Evolutionary conservation across 2,329 filamentous ascomycete species (phyloP), one percentile per base, ranked within the genome.

Genomic region (Colletotrichum sp.): DNA sequence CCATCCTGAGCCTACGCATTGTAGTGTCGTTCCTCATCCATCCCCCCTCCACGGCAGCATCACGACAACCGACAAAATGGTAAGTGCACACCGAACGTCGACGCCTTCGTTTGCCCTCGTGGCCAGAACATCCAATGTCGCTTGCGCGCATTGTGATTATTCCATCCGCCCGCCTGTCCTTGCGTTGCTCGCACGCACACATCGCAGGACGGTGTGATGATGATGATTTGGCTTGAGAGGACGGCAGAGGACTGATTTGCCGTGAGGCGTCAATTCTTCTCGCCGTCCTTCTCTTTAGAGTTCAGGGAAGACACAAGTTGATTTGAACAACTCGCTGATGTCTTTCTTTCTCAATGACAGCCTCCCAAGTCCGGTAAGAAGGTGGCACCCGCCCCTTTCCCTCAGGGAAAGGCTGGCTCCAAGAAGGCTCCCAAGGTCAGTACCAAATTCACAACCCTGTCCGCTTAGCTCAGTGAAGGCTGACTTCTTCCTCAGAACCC

Each of bases 271-370:
- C n/a, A 48, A 39, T 13, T 10, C 24, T 26, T 44, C 22, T 65
- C 13, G 26, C 44, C 59, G 74, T 69, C 71, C 28, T 76, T 91
- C 94, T 97, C 95, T 93, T 89, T 98, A 98, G 95, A 98, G 95
- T 94, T 94, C 89, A 94, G 92, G 94, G 93, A 95, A 95, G 94
- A 95, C 91, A 85, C 87, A 90, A 90, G 89, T 89, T 88, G 89
- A 92, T 93, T 91, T 90, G 93, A 93, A 92, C 93, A 92, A 92
- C 90, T 92, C 89, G 94, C 96, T 98, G 95, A 98, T 95, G 90
- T 95, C 93, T 95, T 98, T 95, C 97, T 96, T 98, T 95, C 96
- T 99, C 96, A 97, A 99, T 99, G 96, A 99, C 91, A 99, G 97
- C 95, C 97, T 94, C 95, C 96, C 87, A 99, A 99, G 92, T 87